Base-by-base conservation (phyloP, 495 filamentous ascomycete species). In the Amniculicola lignicola region DNA sequence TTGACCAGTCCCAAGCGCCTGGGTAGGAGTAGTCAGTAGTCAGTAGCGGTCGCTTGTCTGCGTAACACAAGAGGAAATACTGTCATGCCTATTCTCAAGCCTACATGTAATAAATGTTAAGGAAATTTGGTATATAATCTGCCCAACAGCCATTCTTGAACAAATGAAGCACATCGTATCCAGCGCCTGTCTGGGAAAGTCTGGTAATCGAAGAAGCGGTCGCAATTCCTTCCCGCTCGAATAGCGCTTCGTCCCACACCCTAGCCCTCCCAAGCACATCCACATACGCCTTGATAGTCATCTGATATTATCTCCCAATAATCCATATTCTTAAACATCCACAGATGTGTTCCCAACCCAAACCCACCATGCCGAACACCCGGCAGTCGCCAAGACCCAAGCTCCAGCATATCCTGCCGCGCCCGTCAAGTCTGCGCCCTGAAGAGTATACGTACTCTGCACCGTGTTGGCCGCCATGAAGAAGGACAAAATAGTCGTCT, bases 341-440 rank as follows among this genome's bases (percentile, higher is more conserved):
- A 25, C 22, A 15, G 77, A 72, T 25, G 79, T 77, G 37, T 74
- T 72, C 28, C 77, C 78, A 53, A 86, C 69, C 83, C 82, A 79
- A 65, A 75, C 70, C 73, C 86, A 80, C 40, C 70, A 75, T 12
- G 75, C 59, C 1, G 86, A 85, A 3, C 81, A 80, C 29, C 82
- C 61, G 51, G 78, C 57, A 0, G 79, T 77, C 0, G 85, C 84
- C 12, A 78, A 51, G 36, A 79, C 79, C 88, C 88, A 95, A 12
- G 90, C 72, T 11, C 72, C 72, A 2, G 86, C 82, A 76, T 86
- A 95, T 0, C 77, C 82, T 10, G 70, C 72, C 0, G 88, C 85
- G 22, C 90, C 90, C 5, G 72, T 66, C 1, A 80, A 59, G 58
- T 88, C 85, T 7, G 86, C 80, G 15, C 87, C 82, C n/a, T 78